Conservation (phyloP, 2,329 filamentous ascomycete species). For the Cordyceps javanica region DNA sequence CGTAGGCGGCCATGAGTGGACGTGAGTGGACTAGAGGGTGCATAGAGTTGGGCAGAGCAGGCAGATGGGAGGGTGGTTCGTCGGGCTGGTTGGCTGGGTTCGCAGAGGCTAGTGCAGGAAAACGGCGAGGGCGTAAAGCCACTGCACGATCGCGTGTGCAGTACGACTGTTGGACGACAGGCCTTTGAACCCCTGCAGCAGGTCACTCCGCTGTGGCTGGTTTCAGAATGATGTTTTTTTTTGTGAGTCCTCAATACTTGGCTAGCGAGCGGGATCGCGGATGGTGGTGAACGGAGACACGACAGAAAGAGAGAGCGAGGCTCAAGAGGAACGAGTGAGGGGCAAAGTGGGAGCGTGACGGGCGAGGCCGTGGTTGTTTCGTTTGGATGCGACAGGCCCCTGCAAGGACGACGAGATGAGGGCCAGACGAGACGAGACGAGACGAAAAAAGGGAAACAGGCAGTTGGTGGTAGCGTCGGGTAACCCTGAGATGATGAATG, state of each 20-base stretch:
- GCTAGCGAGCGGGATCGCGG: too few relatives aligned
- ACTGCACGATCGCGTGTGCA: not conserved
- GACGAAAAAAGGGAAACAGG: not conserved
- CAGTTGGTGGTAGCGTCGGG: too few relatives aligned
- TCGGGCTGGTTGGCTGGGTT: not conserved
- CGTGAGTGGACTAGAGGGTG: too few relatives aligned
- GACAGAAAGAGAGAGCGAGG: not conserved
- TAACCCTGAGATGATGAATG: not conserved
- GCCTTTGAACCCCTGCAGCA: constrained; percentile 1
- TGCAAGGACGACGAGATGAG: not conserved
- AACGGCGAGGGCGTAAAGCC: not conserved
- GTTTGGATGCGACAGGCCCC: constrained; percentile 4
- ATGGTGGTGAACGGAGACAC: not conserved
- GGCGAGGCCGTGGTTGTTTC: not conserved
- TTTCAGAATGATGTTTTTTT: constrained; percentile 5
- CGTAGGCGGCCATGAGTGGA: not conserved
- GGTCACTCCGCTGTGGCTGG: constrained; percentile 10
- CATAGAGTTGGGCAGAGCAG: too few relatives aligned
- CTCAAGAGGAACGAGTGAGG: not conserved
- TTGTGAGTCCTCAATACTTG: too few relatives aligned
- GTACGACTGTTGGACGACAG: not conserved
- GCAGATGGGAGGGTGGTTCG: not conserved
- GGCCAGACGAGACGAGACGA: not conserved
- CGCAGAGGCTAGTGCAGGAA: not conserved
- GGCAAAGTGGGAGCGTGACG: not conserved